Conservation (phyloP, 805 yeast genomes). For the Suhomyces faveliae region DNA sequence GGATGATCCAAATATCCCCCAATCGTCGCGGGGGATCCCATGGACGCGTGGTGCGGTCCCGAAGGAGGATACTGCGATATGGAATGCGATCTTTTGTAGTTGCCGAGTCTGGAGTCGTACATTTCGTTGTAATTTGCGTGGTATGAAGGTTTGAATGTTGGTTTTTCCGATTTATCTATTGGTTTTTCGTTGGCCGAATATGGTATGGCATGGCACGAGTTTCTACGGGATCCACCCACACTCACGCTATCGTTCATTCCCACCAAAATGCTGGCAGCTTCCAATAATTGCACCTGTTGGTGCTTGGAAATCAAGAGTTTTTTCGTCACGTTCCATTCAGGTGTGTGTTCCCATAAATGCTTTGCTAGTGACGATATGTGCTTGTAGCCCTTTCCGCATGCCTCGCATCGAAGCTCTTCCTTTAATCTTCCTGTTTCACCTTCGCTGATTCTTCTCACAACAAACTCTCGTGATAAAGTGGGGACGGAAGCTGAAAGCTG, state of each 20-base stretch:
- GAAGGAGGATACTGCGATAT: constrained; percentile 48
- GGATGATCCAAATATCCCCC: constrained; percentile 36
- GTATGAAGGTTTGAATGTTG: constrained; percentile 1
- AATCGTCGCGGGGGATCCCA: constrained; percentile 11
- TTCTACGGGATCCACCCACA: constrained; percentile 5
- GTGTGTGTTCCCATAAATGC: constrained; percentile 92
- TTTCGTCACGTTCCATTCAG: constrained; percentile 88
- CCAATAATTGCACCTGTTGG: constrained; percentile 81
- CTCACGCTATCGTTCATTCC: constrained; percentile 57
- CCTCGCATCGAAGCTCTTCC: constrained; percentile 83
- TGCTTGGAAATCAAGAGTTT: constrained; percentile 79
- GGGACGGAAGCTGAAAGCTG: constrained; percentile 32
- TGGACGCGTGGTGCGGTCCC: constrained; percentile 5
- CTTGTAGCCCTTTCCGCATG: constrained; percentile 89
- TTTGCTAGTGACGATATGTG: constrained; percentile 86
- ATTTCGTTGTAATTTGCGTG: neutral
- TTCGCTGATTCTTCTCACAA: constrained; percentile 78
- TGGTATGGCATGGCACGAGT: constrained; percentile 1
- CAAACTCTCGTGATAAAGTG: constrained; percentile 61
- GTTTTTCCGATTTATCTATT: neutral
- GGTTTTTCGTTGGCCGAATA: neutral
- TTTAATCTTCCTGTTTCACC: constrained; percentile 84
- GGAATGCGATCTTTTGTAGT: constrained; percentile 37
- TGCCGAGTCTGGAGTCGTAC: constrained; percentile 1
- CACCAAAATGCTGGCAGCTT: constrained; percentile 74